Base-by-base conservation (phyloP, 2,329 filamentous ascomycete genomes). In the Coleophoma cylindrospora region DNA sequence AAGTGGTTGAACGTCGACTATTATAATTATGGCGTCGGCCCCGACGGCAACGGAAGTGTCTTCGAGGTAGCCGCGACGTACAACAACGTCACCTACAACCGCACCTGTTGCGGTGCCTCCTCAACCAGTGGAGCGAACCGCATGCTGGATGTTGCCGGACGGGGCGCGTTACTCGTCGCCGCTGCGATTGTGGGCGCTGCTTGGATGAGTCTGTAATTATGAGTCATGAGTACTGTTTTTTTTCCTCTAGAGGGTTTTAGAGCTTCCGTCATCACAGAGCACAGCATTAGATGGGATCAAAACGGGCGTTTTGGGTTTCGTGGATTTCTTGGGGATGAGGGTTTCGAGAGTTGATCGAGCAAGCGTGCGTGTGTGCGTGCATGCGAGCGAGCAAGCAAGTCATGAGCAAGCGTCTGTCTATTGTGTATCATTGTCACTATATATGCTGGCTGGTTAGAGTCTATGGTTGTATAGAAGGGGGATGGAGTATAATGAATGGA, bases 1-100 rank as follows among this genome's bases (percentile, higher is more conserved):
- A 92, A 86, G 61, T 83, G 91, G 62, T 73, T 95, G 45, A 83
- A 94, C 48, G 88, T 94, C 22, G 89, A 95, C 65, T 94, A 89
- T 67, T 95, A 94, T 70, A 90, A 94, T 65, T 56, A 61, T 4
- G 64, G 64, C 5, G 27, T n/a, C 11, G 41, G 41, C 9, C 41
- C 41, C 10, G 14, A 44, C 32, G 41, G 41, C 1, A 74, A 77
- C 3, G 89, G 89, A 2, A 87, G 86, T 3, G 88, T 94, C 10
- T 95, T 95, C 61, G 77, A 86, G 62, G 84, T 87, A 17, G 86
- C 85, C 0, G 86, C 86, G 0, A 63, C 69, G 51, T 79, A 82
- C 57, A 94, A 92, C 66, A 83, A 85, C 53, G 87, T 94, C 43
- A 84, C 79, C 0, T 91, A 89, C 63, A 74, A 74, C 43, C 65